Base-by-base conservation (phyloP, 768 basidiomycete species). In the Pleurotus sapidus region DNA sequence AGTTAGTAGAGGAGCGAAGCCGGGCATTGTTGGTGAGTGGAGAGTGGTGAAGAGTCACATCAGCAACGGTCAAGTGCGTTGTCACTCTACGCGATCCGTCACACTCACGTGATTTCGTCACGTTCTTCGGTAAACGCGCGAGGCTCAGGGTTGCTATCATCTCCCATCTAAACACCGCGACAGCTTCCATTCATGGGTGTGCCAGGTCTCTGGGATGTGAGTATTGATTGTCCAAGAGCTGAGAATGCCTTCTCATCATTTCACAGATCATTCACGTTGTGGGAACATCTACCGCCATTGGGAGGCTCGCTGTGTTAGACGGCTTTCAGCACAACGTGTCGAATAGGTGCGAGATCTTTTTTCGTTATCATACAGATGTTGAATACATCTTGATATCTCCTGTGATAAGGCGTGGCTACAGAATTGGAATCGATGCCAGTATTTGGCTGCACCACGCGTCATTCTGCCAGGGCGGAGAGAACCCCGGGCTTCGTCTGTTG, bases 1-100 rank as follows among this genome's bases (percentile, higher is more conserved):
- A 4, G 63, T n/a, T 9, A 60, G 37, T n/a, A 60, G 70, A 4
- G 67, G 51, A 61, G 74, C 67, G 47, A 73, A 74, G 11, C 66
- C 61, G 43, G 72, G 70, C 72, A 74, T 76, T 5, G 6, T 56
- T 17, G 30, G 8, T 34, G 30, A 34, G 30, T 17, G 30, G 8
- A 9, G 30, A 34, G 30, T 34, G 30, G 30, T 3, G 30, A 9
- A 34, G 30, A 34, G 30, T 34, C 30, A 34, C 30, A 34, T 1
- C 9, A 9, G 30, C 6, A 2, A 30, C 11, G 8, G 30, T 8
- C 30, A 34, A 8, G 30, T 3, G 8, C 30, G 8, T 30, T 30
- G 9, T 34, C 30, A 34, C 30, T 34, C 25, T 11, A 51, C 38
- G 30, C 6, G 15, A 9, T 15, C 3, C 37, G 59, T 62, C 42